Evolutionary conservation across 441 rosid species (phyloP).

Genomic region (Capsella rubella): DNA sequence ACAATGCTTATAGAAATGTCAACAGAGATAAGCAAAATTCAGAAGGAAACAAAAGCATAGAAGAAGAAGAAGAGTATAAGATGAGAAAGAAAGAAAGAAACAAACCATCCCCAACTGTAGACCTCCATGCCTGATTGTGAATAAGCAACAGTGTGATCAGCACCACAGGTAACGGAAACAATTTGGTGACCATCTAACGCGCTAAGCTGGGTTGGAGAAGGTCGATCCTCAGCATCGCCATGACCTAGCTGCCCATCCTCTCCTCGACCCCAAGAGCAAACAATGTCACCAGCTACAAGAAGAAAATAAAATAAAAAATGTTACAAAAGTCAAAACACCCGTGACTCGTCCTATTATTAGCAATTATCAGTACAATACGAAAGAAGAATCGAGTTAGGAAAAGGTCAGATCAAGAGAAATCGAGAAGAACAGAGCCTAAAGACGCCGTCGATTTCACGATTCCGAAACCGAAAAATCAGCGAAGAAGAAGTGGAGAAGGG

Average conservation of each 20-base stretch:
- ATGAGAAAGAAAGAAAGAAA: conserved; percentile 6
- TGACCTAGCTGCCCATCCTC: conserved; percentile 99
- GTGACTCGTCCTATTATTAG: not conserved
- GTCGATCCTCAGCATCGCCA: conserved; percentile 94
- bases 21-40: not conserved
- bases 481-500: no score
- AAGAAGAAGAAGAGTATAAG: not conserved
- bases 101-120: conserved; percentile 99
- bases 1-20: not conserved
- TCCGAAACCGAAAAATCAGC: conserved; percentile 24
- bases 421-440: conserved; percentile 1
- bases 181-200: conserved; percentile 71
- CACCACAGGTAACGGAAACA: conserved; percentile 84
- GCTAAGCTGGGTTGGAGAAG: conserved; percentile 77
- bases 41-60: conserved; percentile 4
- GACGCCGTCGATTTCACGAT: conserved; percentile 21
- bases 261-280: conserved; percentile 99
- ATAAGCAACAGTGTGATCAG: conserved; percentile 94
- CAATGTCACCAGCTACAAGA: conserved; percentile 78
- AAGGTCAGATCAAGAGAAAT: conserved; percentile 29
- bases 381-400: not conserved
- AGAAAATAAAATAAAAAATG: not conserved
- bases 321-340: conserved; percentile 5
- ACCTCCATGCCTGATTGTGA: conserved; percentile 67
- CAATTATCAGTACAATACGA: not conserved